Percentiles rank a stretch among this genome's conserved stretches.
Evolutionary conservation across 805 yeast species (phyloP).

Genomic region (Nakazawaea anatomiae): DNA sequence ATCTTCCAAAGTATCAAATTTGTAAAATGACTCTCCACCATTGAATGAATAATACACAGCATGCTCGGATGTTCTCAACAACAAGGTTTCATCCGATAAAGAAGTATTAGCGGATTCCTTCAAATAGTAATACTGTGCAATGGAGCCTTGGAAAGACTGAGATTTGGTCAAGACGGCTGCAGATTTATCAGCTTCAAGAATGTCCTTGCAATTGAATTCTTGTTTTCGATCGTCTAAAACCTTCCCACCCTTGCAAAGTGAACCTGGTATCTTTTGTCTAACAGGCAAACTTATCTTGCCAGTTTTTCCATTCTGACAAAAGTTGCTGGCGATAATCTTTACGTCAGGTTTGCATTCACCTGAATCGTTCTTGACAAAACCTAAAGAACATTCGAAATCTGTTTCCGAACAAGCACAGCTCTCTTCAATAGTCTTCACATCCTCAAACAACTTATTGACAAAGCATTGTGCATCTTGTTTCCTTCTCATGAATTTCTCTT

Average conservation of each 20-base stretch:
- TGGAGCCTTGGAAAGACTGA: constrained; percentile 43
- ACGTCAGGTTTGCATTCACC: constrained; percentile 42
- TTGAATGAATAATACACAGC: constrained; percentile 63
- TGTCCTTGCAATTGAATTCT: constrained; percentile 31
- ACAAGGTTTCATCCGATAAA: constrained; percentile 54
- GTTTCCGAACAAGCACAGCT: constrained; percentile 56
- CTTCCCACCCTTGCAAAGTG: constrained; percentile 21
- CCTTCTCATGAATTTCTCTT: constrained; percentile 58
- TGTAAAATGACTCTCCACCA: constrained; percentile 50
- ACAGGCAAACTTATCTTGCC: constrained; percentile 18
- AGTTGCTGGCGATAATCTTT: constrained; percentile 13
- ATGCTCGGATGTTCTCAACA: constrained; percentile 50
- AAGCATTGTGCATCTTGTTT: constrained; percentile 61
- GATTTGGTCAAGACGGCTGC: constrained; percentile 29
- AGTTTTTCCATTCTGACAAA: constrained; percentile 14
- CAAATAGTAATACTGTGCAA: constrained; percentile 55
- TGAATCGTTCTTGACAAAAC: constrained; percentile 28
- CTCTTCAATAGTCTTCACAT: constrained; percentile 40
- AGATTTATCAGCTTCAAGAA: constrained; percentile 13
- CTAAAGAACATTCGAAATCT: constrained; percentile 69
- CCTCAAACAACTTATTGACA: constrained; percentile 40
- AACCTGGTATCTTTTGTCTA: constrained; percentile 20
- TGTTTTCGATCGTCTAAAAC: constrained; percentile 16
- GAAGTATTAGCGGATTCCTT: constrained; percentile 38
- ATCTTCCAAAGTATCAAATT: constrained; percentile 22